A percentile compares a stretch with the other conserved stretches of the same genome.
These are phyloP conservation scores for Casuarina glauca DNA, from an alignment of 306 rosid species.

Conservation along the genomic window DNA sequence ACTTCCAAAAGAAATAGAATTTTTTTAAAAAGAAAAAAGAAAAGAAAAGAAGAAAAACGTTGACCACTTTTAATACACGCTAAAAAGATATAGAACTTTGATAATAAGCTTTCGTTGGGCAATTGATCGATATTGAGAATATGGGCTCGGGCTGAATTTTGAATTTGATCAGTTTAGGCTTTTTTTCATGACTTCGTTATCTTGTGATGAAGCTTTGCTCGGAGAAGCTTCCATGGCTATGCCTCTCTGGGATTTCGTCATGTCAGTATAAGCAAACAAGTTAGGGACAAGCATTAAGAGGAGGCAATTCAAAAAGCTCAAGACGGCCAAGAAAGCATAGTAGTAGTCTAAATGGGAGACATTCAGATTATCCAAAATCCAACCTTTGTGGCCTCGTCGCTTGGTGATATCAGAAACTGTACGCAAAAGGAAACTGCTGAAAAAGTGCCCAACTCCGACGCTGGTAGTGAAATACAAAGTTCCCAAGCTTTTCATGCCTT, in stretches of 20 bases:
- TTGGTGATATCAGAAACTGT: slow-evolving; percentile 54
- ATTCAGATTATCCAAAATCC: slow-evolving; percentile 75
- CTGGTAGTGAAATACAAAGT: slow-evolving; percentile 63
- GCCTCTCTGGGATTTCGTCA: slow-evolving; percentile 24
- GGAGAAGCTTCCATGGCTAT: slow-evolving; percentile 24
- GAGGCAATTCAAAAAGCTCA: slow-evolving; percentile 59
- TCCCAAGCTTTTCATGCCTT: slow-evolving; percentile 77
- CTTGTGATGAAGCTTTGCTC: slow-evolving; percentile 1
- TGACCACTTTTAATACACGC: too few species aligned
- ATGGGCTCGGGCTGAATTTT: too few species aligned
- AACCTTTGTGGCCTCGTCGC: slow-evolving; percentile 51
- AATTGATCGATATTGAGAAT: too few species aligned
- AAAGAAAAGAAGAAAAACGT: too few species aligned
- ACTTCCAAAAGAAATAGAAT: too few species aligned
- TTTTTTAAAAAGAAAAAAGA: too few species aligned
- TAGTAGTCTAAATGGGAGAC: slow-evolving; percentile 62
- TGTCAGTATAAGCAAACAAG: slow-evolving; percentile 56
- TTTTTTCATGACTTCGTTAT: slow-evolving; percentile 1
- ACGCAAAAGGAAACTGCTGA: slow-evolving; percentile 56
- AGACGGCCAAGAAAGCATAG: slow-evolving; percentile 58
- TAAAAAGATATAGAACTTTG: too few species aligned
- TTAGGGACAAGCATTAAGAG: slow-evolving; percentile 64
- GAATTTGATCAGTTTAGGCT: slow-evolving; percentile 8
- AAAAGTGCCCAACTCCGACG: slow-evolving; percentile 63
- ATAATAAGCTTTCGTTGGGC: too few species aligned